These are phyloP conservation scores for Mortierella sp. DNA, from an alignment of 371 early-diverging fungal species.

Conservation along the genomic window DNA sequence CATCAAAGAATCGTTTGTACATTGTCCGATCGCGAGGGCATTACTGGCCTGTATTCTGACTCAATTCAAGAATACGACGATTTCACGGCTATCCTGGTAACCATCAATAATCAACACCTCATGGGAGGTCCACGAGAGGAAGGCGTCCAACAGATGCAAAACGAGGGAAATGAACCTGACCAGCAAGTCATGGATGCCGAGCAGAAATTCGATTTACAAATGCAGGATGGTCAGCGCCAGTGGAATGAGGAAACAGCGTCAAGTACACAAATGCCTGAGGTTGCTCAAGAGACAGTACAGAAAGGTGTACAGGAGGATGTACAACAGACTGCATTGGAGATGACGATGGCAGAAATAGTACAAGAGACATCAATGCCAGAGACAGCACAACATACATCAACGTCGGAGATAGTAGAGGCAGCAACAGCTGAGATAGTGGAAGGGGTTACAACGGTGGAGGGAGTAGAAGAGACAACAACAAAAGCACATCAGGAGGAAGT, in stretches of 20 bases:
- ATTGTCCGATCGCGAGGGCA: constrained; percentile 50
- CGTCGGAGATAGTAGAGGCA: not conserved
- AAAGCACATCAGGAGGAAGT: not conserved
- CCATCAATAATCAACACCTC: constrained; percentile 22
- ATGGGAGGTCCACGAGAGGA: not conserved
- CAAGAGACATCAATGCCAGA: not conserved
- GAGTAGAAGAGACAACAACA: not conserved
- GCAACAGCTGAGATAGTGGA: not conserved
- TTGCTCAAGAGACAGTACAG: not conserved
- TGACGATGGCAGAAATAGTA: not conserved
- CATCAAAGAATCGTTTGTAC: constrained; percentile 44
- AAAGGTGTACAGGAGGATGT: not conserved
- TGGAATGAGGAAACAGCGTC: not conserved
- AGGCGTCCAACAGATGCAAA: not conserved
- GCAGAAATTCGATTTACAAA: not conserved
- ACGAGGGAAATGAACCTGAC: not conserved
- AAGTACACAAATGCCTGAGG: not conserved
- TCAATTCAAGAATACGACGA: constrained; percentile 57
- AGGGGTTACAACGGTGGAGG: no score
- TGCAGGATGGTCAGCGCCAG: not conserved
- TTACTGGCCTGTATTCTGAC: constrained; percentile 44
- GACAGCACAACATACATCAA: not conserved
- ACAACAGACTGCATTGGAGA: not conserved
- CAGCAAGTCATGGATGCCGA: not conserved
- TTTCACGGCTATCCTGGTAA: constrained; percentile 57